phyloP scores from a whole-genome alignment of 176 grass and related monocot genomes.

The Puccinellia tenuiflora region DNA sequence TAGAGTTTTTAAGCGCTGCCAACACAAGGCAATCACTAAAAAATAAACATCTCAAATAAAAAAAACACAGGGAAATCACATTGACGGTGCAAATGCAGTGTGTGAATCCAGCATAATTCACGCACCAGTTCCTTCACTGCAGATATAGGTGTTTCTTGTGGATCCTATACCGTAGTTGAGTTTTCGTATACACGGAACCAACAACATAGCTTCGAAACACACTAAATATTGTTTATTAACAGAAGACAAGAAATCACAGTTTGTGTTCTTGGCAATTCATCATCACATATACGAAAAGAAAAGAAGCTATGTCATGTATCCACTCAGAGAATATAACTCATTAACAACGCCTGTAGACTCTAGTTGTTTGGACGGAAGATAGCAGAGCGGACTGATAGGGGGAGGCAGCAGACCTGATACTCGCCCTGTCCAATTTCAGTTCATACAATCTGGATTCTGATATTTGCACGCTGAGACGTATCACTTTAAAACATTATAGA shows the following conservation, averaged over 20 bases:
- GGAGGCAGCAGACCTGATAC: not conserved
- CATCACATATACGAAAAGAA: slow-evolving; percentile 14
- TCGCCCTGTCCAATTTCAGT: not conserved
- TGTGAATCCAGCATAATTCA: not conserved
- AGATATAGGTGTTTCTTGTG: not conserved
- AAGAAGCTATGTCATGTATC: not conserved
- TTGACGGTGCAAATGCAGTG: no score
- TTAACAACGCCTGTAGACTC: not conserved
- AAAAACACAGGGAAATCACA: no score
- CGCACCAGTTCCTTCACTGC: not conserved
- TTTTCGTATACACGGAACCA: not conserved
- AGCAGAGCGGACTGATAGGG: not conserved
- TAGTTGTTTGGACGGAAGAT: not conserved
- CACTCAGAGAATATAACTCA: not conserved
- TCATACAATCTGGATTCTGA: not conserved
- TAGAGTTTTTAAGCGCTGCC: no score
- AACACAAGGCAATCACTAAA: no score
- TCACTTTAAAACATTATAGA: slow-evolving; percentile 30
- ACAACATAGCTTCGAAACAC: not conserved
- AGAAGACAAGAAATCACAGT: slow-evolving; percentile 2
- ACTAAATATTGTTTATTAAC: slow-evolving; percentile 29
- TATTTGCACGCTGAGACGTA: not conserved
- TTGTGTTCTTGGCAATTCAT: not conserved
- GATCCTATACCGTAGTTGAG: not conserved
- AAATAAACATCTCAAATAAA: no score